Base-by-base conservation (phyloP, 1,139 yeast species). In the Suhomyces wounanorum region DNA sequence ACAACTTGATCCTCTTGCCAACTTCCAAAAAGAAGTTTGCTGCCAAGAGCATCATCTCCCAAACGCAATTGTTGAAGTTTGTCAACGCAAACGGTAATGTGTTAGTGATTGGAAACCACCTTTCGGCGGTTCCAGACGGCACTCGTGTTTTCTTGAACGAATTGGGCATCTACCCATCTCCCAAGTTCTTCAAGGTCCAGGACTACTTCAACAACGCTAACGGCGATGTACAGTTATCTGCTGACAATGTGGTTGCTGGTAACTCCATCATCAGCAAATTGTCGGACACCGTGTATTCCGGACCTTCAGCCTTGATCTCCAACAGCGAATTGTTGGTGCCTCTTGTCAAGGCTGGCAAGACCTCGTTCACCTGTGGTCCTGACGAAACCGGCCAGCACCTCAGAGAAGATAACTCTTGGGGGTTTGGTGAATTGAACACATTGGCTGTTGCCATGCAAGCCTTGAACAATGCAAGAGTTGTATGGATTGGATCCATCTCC, bases 391-490 rank as follows among this genome's bases (percentile, higher is more conserved):
- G 72, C 45, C 67, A 67, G 14, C 21, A 9, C 10, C 42, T 40
- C 33, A 25, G 14, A 21, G 60, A 64, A 35, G 87, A 84, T 33
- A 76, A 77, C 26, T 67, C 79, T 8, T 95, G 97, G 96, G 85
- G 89, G 10, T 74, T 85, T 44, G 99, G 99, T 26, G 76, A 83
- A 47, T 96, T 92, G 70, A 90, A 90, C 13, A 84, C 76, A 65
- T 66, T 89, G 50, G 82, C 85, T 23, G 96, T 85, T n/a, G 95
- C 85, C 1, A 81, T 90, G 62, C 99, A 95, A 73, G 88, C 87
- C 41, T 75, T 85, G 54, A 81, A 82, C 65, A 90, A 89, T 63
- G 89, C 96, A 2, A 84, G 99, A 60, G 77, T 85, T 43, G 67
- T 81, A 13, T 91, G 98, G 96, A 61, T 87, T 14, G 99, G 98